phyloP scores from a whole-genome alignment of 371 early-diverging fungal genomes.

The Haplosporangium sp. region DNA sequence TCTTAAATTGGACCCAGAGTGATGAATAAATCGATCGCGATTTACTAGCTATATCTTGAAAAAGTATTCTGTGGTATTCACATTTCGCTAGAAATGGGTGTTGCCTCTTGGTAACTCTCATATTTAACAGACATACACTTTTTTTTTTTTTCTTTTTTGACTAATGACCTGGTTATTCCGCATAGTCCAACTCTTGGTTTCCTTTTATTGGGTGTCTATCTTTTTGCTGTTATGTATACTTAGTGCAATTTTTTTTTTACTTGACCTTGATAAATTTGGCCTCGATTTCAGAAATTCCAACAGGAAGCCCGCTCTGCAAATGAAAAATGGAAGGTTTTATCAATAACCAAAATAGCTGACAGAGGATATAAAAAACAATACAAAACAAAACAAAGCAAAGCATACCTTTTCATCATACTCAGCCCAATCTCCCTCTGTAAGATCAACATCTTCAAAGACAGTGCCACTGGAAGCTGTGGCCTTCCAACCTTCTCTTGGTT shows the following conservation, averaged over 20 bases:
- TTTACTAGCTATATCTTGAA: too few relatives aligned
- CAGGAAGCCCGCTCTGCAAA: conserved; percentile 60
- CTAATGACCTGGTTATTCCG: neutral
- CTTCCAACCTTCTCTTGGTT: conserved; percentile 79
- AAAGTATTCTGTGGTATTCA: too few relatives aligned
- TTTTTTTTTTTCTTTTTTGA: neutral
- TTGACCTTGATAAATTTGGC: conserved; percentile 62
- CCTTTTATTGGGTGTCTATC: too few relatives aligned
- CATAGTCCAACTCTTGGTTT: conserved; percentile 2
- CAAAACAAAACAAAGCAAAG: neutral
- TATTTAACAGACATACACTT: neutral
- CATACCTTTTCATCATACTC: conserved; percentile 89
- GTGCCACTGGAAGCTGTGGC: conserved; percentile 80
- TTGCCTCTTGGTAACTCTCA: too few relatives aligned
- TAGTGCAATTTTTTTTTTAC: conserved; percentile 9
- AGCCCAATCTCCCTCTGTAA: conserved; percentile 88
- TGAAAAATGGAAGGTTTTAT: too few relatives aligned
- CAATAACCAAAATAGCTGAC: too few relatives aligned
- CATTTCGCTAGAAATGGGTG: too few relatives aligned
- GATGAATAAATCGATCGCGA: too few relatives aligned
- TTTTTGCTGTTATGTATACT: conserved; percentile 8
- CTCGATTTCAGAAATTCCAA: conserved; percentile 60
- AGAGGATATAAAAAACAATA: too few relatives aligned
- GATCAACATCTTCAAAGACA: conserved; percentile 83
- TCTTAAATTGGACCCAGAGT: too few relatives aligned